phyloP scores from a whole-genome alignment of 805 yeast genomes.

The Yarrowia sp. region DNA sequence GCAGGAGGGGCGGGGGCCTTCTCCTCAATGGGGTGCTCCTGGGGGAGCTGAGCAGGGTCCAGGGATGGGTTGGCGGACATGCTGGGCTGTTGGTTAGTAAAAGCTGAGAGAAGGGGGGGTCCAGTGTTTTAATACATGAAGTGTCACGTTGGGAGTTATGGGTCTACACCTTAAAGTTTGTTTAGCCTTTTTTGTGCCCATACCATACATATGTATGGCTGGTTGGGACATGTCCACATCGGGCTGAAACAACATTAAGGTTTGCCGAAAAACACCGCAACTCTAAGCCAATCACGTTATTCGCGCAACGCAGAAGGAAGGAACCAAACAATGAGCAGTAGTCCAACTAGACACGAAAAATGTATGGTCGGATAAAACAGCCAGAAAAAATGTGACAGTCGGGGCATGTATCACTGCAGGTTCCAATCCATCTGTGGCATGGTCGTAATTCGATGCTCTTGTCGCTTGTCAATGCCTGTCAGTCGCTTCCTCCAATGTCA shows the following conservation, averaged over 20 bases:
- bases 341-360: background rate
- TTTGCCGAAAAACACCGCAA: constrained; percentile 27
- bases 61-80: constrained; percentile 27
- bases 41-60: constrained; percentile 28
- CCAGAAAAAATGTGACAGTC: background rate
- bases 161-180: background rate
- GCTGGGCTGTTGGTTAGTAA: constrained; percentile 26
- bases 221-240: constrained; percentile 17
- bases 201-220: constrained; percentile 26
- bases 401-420: background rate
- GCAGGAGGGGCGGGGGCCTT: constrained; percentile 32
- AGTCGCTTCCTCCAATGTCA: background rate
- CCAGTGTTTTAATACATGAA: constrained; percentile 5
- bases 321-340: background rate
- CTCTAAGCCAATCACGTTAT: constrained; percentile 27
- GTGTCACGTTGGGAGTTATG: constrained; percentile 22
- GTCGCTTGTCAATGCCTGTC: background rate
- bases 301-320: constrained; percentile 19
- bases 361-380: background rate
- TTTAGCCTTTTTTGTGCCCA: background rate
- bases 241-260: constrained; percentile 22
- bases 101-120: background rate
- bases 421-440: too few species aligned
- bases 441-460: too few species aligned
- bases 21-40: constrained; percentile 45